phyloP scores from a whole-genome alignment of 768 basidiomycete genomes.

The Kwoniella sp. region DNA sequence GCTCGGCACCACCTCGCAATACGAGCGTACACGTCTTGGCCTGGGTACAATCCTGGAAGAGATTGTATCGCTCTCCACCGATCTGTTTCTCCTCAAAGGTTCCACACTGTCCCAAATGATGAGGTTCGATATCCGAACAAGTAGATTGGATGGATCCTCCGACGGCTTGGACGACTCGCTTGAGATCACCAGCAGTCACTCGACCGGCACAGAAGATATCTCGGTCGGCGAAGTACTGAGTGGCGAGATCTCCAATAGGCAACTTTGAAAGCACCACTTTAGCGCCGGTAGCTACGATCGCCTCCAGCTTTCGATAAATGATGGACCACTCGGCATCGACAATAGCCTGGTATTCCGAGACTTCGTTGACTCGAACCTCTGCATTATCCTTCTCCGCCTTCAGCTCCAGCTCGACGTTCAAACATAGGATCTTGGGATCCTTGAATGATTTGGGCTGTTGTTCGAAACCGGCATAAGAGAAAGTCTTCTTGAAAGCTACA shows the following conservation, averaged over 20 bases:
- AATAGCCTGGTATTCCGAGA: slow-evolving; percentile 97
- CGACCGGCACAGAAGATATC: slow-evolving; percentile 99
- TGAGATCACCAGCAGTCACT: slow-evolving; percentile 83
- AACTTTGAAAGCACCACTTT: slow-evolving; percentile 97
- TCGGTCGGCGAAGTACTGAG: slow-evolving; percentile 98
- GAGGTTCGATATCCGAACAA: slow-evolving; percentile 82
- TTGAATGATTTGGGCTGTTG: slow-evolving; percentile 94
- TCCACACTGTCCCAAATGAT: slow-evolving; percentile 93
- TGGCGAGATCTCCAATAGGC: slow-evolving; percentile 96
- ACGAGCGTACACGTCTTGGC: slow-evolving; percentile 94
- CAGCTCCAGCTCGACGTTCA: slow-evolving; percentile 97
- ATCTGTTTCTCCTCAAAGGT: slow-evolving; percentile 91
- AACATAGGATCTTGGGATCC: slow-evolving; percentile 83
- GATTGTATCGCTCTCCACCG: slow-evolving; percentile 92
- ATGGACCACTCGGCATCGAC: slow-evolving; percentile 99
- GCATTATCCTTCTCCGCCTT: slow-evolving; percentile 99
- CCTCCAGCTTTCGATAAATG: slow-evolving; percentile 94
- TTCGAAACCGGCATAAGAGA: slow-evolving; percentile 98
- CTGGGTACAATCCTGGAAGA: slow-evolving; percentile 89
- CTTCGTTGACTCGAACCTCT: slow-evolving; percentile 93
- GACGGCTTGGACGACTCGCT: slow-evolving; percentile 91
- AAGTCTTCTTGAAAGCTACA: slow-evolving; percentile 99
- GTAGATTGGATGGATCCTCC: slow-evolving; percentile 95
- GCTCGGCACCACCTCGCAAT: slow-evolving; percentile 93
- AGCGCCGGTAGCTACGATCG: slow-evolving; percentile 92